phyloP scores from a whole-genome alignment of 192 early-diverging fungal genomes.

The Dissophora globulifera region DNA sequence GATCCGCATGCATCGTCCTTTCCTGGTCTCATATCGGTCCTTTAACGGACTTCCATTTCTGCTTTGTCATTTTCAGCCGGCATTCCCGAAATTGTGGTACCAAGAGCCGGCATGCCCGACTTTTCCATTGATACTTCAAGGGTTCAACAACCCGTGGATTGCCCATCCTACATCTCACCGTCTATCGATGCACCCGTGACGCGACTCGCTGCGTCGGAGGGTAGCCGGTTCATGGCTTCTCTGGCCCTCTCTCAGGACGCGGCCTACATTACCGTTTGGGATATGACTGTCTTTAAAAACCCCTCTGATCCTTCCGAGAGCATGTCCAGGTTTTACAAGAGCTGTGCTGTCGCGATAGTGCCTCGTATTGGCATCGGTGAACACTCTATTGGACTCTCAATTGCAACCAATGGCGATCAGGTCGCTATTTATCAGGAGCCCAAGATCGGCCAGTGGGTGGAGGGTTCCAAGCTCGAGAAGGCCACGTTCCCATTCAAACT shows the following conservation, averaged over 20 bases:
- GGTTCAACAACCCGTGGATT: conserved; percentile 1
- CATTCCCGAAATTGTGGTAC: background rate
- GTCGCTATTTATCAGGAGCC: conserved; percentile 39
- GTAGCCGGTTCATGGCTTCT: conserved; percentile 22
- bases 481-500: conserved; percentile 24
- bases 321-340: background rate
- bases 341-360: conserved; percentile 2
- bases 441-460: conserved; percentile 34
- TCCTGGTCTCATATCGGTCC: background rate
- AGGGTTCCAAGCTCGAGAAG: conserved; percentile 3
- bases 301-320: conserved; percentile 7
- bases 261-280: conserved; percentile 21
- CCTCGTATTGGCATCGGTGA: conserved; percentile 1
- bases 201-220: conserved; percentile 9
- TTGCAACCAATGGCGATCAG: conserved; percentile 30
- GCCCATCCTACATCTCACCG: conserved; percentile 12
- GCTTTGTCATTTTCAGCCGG: too few relatives aligned
- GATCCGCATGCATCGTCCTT: background rate
- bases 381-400: conserved; percentile 20
- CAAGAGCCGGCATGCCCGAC: conserved; percentile 18
- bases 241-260: conserved; percentile 10
- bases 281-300: conserved; percentile 21
- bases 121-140: conserved; percentile 17
- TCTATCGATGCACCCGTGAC: conserved; percentile 18
- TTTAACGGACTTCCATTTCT: background rate